These are phyloP conservation scores for Grosmannia serpens DNA, from an alignment of 2,329 filamentous ascomycete genomes.

Conservation along the genomic window DNA sequence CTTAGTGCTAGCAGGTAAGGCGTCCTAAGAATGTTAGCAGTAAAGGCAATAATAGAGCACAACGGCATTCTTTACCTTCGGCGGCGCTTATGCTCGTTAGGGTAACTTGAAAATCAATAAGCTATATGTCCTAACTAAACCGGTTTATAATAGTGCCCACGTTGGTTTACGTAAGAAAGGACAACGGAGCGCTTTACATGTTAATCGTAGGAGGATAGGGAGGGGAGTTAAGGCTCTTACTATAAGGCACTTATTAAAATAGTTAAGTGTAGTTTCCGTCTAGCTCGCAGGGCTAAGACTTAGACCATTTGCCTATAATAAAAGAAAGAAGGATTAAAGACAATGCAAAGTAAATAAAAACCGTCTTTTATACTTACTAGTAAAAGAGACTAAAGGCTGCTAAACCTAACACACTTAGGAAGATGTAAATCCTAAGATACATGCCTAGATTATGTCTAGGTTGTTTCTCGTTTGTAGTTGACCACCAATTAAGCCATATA, in stretches of 20 bases:
- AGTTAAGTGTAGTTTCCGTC: constrained; percentile 1
- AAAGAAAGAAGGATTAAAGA: not conserved
- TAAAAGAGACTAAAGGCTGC: not conserved
- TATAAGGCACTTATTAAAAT: not conserved
- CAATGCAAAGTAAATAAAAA: not conserved
- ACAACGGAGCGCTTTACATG: constrained; percentile 6
- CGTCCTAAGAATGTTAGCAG: not conserved
- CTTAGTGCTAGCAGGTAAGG: not conserved
- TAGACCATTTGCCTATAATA: constrained; percentile 1
- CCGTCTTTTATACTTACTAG: not conserved
- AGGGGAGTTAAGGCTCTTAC: not conserved
- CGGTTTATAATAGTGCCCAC: constrained; percentile 24
- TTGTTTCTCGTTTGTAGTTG: not conserved
- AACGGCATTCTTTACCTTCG: not conserved
- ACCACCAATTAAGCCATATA: constrained; percentile 18
- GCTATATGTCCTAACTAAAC: constrained; percentile 27
- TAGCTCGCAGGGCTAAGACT: not conserved
- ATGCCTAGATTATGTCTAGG: constrained; percentile 2
- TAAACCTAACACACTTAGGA: not conserved
- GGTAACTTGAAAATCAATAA: constrained; percentile 20
- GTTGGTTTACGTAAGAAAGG: constrained; percentile 23
- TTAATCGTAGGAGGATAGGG: not conserved
- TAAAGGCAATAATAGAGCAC: not conserved
- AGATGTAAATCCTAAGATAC: constrained; percentile 4
- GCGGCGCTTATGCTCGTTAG: not conserved